Conservation (phyloP, 2,329 filamentous ascomycete genomes). For the Huntiella savannae region DNA sequence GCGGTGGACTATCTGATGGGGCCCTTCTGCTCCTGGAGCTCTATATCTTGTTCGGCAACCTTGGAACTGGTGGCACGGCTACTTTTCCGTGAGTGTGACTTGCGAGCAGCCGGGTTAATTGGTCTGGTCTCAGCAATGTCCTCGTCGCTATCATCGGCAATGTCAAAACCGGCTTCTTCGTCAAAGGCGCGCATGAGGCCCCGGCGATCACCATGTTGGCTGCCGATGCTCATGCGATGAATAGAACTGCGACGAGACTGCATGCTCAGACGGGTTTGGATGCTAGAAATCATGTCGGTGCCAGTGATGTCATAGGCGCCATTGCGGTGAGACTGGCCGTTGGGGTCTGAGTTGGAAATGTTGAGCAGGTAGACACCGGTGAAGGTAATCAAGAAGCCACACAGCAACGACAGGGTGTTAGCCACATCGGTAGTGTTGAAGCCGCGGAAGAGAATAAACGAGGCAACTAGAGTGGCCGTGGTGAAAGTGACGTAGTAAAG, state of each 20-base stretch:
- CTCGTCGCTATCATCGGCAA: constrained; percentile 44
- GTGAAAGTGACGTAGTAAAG: constrained; percentile 97
- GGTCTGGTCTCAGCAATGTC: constrained; percentile 12
- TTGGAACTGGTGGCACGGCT: constrained; percentile 14
- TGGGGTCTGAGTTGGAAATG: constrained; percentile 78
- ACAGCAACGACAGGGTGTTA: constrained; percentile 80
- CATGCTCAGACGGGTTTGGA: constrained; percentile 86
- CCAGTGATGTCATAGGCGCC: constrained; percentile 61
- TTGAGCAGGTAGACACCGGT: constrained; percentile 91
- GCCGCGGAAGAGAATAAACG: constrained; percentile 86
- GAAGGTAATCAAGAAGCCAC: constrained; percentile 87
- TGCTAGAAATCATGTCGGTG: constrained; percentile 74
- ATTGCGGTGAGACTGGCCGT: constrained; percentile 49
- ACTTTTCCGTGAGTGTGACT: constrained; percentile 14
- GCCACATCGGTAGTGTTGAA: constrained; percentile 90
- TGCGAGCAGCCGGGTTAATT: constrained; percentile 11
- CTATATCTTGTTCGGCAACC: constrained; percentile 22
- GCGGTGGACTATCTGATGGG: constrained; percentile 12
- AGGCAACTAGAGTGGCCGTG: constrained; percentile 80
- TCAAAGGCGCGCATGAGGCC: constrained; percentile 81
- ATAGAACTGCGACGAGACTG: constrained; percentile 62
- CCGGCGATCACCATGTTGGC: constrained; percentile 50
- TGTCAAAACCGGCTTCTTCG: constrained; percentile 58
- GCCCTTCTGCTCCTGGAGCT: constrained; percentile 29
- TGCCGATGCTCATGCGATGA: constrained; percentile 42